phyloP scores from a whole-genome alignment of 2,329 filamentous ascomycete genomes.

The Paraphoma chrysanthemicola region DNA sequence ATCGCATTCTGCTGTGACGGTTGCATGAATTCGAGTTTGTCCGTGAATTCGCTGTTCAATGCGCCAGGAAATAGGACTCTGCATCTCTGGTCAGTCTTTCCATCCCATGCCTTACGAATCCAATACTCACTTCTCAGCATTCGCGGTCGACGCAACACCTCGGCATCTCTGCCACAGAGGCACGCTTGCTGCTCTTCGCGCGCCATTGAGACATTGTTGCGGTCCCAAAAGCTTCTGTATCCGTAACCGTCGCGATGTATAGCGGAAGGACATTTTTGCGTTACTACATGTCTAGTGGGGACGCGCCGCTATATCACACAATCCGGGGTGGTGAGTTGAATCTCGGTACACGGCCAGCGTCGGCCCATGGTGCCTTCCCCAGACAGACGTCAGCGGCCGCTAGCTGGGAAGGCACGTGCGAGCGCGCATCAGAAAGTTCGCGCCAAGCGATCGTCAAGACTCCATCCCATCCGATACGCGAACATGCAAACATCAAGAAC shows the following conservation, averaged over 20 bases:
- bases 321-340: conserved; percentile 28
- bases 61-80: conserved; percentile 86
- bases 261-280: conserved; percentile 44
- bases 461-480: conserved; percentile 21
- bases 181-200: conserved; percentile 14
- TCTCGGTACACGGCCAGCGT: conserved; percentile 39
- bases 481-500: conserved; percentile 36
- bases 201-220: conserved; percentile 21
- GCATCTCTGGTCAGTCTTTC: not conserved
- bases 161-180: conserved; percentile 55
- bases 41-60: conserved; percentile 90
- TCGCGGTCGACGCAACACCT: conserved; percentile 64
- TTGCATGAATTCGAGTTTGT: conserved; percentile 76
- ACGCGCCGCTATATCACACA: conserved; percentile 27
- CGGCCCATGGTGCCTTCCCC: conserved; percentile 23
- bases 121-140: conserved; percentile 64
- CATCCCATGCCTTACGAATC: not conserved
- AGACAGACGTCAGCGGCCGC: conserved; percentile 11
- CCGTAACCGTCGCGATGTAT: conserved; percentile 34
- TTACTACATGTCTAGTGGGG: conserved; percentile 28
- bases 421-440: conserved; percentile 33
- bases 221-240: conserved; percentile 18
- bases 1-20: conserved; percentile 75
- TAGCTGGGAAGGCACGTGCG: conserved; percentile 35
- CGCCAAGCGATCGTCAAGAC: conserved; percentile 32